Evolutionary conservation across 225 moss, liverwort and hornwort species (phyloP).

Genomic region (Marchantia polymorpha): DNA sequence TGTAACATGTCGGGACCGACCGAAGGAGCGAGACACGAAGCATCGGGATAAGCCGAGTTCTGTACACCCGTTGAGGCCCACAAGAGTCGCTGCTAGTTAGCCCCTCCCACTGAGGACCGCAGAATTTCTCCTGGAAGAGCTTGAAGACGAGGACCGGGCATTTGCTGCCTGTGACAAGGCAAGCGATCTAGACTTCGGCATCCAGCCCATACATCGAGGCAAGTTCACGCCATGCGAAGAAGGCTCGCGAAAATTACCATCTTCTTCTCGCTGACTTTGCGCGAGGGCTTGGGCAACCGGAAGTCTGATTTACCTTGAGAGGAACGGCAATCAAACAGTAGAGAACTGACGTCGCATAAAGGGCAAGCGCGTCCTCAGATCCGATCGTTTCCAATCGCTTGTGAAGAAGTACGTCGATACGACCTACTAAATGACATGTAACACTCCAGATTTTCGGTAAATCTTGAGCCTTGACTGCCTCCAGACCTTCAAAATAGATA

Average conservation of each 20-base stretch:
- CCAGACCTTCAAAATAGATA: slow-evolving; percentile 72
- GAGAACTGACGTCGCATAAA: slow-evolving; percentile 56
- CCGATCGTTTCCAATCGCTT: slow-evolving; percentile 70
- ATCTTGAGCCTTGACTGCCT: slow-evolving; percentile 53
- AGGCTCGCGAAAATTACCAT: no score
- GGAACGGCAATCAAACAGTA: neutral
- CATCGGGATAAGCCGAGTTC: slow-evolving; percentile 88
- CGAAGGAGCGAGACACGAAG: slow-evolving; percentile 69
- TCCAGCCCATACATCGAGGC: no score
- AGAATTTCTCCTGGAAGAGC: slow-evolving; percentile 72
- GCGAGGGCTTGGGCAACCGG: no score
- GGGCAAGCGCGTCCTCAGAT: slow-evolving; percentile 60
- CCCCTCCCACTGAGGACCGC: slow-evolving; percentile 92
- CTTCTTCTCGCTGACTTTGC: no score
- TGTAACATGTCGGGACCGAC: slow-evolving; percentile 74
- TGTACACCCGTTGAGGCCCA: slow-evolving; percentile 94
- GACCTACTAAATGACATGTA: slow-evolving; percentile 85
- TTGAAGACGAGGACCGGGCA: slow-evolving; percentile 72
- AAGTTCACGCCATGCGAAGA: no score
- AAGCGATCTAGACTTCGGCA: neutral
- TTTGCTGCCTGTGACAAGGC: slow-evolving; percentile 58
- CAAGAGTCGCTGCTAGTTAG: slow-evolving; percentile 70
- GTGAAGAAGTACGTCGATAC: slow-evolving; percentile 64
- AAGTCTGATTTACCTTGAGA: no score
- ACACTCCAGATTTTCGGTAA: slow-evolving; percentile 77